Evolutionary conservation across 257 asterid species (phyloP).

Genomic region (Solanum medicagineum): DNA sequence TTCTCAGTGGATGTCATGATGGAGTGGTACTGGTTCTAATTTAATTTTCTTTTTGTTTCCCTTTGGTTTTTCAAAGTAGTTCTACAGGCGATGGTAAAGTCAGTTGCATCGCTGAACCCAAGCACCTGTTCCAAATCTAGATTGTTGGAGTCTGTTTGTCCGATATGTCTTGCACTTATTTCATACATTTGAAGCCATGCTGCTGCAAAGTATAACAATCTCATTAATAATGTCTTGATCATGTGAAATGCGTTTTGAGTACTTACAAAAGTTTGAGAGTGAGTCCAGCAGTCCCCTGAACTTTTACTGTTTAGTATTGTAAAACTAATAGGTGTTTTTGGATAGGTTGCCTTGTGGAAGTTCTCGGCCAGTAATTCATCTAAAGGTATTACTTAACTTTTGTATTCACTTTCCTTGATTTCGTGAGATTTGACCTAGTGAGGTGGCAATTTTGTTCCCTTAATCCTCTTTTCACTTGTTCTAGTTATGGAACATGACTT

Average conservation of each 20-base stretch:
- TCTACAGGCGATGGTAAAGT: neutral
- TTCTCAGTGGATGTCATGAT: slow-evolving; percentile 94
- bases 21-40: slow-evolving; percentile 61
- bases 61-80: neutral
- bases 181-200: neutral
- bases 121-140: neutral
- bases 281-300: neutral
- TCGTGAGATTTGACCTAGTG: neutral
- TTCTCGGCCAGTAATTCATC: slow-evolving; percentile 46
- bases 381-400: slow-evolving; percentile 36
- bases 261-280: neutral
- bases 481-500: neutral
- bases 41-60: neutral
- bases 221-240: neutral
- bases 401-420: neutral
- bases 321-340: slow-evolving; percentile 1
- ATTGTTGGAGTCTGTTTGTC: neutral
- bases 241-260: neutral
- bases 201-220: neutral
- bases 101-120: neutral
- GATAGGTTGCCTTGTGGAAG: slow-evolving; percentile 91
- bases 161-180: neutral
- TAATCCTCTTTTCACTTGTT: neutral
- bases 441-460: neutral
- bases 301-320: neutral